phyloP scores from a whole-genome alignment of 306 rosid genomes.

The Cucurbita moschata region DNA sequence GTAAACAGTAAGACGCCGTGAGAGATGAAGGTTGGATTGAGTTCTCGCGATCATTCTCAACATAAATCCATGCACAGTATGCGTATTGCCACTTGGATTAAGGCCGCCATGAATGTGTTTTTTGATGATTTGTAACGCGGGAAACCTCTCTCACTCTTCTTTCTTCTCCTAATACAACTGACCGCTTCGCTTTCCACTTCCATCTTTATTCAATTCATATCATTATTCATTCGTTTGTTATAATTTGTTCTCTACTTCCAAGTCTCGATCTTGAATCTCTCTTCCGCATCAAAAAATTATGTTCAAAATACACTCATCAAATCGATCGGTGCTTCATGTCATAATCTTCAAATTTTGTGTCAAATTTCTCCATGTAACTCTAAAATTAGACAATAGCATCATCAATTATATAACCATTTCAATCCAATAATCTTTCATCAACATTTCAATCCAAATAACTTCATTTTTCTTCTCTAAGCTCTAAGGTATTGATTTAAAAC shows the following conservation, averaged over 20 bases:
- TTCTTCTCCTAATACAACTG: not conserved
- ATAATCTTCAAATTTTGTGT: too few species aligned
- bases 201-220: not conserved
- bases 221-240: not conserved
- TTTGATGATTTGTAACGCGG: not conserved
- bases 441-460: too few species aligned
- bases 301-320: too few species aligned
- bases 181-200: not conserved
- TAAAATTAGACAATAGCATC: too few species aligned
- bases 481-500: not conserved
- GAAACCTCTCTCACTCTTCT: not conserved
- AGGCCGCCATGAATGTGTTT: not conserved
- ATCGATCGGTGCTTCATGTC: too few species aligned
- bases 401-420: too few species aligned
- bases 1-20: constrained; percentile 26
- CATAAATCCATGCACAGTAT: not conserved
- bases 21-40: not conserved
- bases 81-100: not conserved
- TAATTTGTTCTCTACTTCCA: not conserved
- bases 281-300: not conserved
- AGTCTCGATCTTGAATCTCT: not conserved
- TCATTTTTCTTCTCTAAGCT: too few species aligned
- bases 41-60: not conserved
- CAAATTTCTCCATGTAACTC: too few species aligned
- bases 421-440: too few species aligned